Evolutionary conservation across 306 rosid species (phyloP).

Genomic region (barrel medic (Medicago truncatula)): DNA sequence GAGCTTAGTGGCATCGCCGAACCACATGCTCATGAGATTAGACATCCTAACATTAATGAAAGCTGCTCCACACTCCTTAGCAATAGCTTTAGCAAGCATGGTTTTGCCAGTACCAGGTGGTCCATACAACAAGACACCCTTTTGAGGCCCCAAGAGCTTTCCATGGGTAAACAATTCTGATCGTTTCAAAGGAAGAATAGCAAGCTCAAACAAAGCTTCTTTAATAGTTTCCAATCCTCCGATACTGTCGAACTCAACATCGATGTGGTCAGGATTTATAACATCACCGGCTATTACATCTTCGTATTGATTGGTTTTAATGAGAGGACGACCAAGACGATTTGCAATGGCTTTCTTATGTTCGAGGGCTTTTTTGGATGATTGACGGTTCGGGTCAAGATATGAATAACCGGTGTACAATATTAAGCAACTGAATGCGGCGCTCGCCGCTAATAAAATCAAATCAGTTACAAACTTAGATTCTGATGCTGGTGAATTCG

Average conservation of each 20-base stretch:
- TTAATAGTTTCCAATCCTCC: conserved; percentile 90
- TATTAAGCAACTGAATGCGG: conserved; percentile 82
- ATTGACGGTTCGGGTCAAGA: conserved; percentile 91
- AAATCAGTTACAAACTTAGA: conserved; percentile 74
- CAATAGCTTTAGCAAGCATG: conserved; percentile 99
- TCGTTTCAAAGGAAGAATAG: conserved; percentile 85
- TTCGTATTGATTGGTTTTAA: conserved; percentile 90
- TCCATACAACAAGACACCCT: conserved; percentile 89
- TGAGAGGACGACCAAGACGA: conserved; percentile 97
- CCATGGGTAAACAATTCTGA: conserved; percentile 82
- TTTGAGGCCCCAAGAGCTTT: conserved; percentile 92
- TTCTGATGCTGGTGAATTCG: conserved; percentile 66
- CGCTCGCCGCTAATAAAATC: conserved; percentile 90
- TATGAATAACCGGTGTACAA: conserved; percentile 78
- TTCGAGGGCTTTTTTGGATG: conserved; percentile 87
- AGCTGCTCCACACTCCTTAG: conserved; percentile 95
- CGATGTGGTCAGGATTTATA: conserved; percentile 92
- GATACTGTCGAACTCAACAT: conserved; percentile 82
- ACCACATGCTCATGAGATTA: conserved; percentile 99
- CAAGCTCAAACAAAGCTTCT: conserved; percentile 82
- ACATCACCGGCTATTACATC: conserved; percentile 97
- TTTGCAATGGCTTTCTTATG: conserved; percentile 88
- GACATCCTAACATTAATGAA: conserved; percentile 93
- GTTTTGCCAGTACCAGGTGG: conserved; percentile 99
- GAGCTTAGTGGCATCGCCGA: conserved; percentile 97